Conservation (phyloP, 768 basidiomycete genomes). For the Clavulina sp. region DNA sequence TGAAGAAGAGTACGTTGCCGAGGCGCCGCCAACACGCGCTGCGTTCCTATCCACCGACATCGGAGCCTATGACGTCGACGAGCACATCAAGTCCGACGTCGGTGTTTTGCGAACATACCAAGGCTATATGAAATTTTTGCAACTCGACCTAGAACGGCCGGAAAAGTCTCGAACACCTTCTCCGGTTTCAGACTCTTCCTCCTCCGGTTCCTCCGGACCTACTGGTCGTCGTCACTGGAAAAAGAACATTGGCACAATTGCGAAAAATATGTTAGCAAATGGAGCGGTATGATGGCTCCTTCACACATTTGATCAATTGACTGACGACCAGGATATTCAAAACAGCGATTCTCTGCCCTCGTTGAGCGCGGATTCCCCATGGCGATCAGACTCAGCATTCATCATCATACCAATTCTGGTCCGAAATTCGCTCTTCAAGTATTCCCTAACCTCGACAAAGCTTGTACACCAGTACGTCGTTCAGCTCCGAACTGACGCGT, state of each 20-base stretch:
- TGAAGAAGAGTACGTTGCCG: neutral
- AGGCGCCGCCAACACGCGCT: neutral
- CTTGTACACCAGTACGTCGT: neutral
- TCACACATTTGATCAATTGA: neutral
- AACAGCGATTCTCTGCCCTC: neutral
- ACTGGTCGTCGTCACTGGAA: too few species aligned
- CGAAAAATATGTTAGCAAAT: neutral
- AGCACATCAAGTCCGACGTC: neutral
- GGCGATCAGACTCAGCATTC: conserved; percentile 1
- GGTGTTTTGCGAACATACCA: neutral
- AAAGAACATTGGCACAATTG: neutral
- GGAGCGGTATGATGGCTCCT: neutral
- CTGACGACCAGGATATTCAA: neutral
- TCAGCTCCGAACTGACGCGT: neutral
- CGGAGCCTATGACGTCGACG: neutral
- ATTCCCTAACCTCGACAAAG: neutral
- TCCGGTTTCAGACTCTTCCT: too few species aligned
- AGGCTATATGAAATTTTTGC: conserved; percentile 1
- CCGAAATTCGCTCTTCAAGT: conserved; percentile 1
- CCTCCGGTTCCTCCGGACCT: too few species aligned
- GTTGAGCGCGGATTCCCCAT: neutral
- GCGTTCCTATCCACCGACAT: neutral
- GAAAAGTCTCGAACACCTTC: too few species aligned
- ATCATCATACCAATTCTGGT: neutral
- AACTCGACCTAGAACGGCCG: neutral